These are phyloP conservation scores for Apiospora saccharicola DNA, from an alignment of 2,329 filamentous ascomycete genomes.

Conservation along the genomic window DNA sequence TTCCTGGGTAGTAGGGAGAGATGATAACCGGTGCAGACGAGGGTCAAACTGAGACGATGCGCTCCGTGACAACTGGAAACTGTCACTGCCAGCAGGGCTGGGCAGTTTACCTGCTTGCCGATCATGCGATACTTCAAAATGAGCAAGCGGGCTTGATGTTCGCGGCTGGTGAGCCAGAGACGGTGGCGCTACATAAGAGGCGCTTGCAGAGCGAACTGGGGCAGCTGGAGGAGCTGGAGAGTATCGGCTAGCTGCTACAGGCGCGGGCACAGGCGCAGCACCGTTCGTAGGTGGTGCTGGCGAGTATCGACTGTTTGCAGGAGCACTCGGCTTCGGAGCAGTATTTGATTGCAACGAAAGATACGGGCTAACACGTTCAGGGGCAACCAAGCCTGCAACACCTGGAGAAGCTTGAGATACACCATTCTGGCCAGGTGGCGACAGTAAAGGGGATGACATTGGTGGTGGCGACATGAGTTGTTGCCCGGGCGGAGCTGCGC, in stretches of 20 bases:
- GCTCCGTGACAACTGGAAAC: constrained; percentile 53
- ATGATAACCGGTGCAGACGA: constrained; percentile 61
- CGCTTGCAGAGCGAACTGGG: constrained; percentile 48
- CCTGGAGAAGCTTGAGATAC: constrained; percentile 32
- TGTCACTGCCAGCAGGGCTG: constrained; percentile 48
- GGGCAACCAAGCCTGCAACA: constrained; percentile 54
- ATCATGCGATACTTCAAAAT: constrained; percentile 63
- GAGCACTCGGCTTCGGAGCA: constrained; percentile 40
- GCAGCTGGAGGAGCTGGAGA: constrained; percentile 60
- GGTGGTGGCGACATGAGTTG: constrained; percentile 35
- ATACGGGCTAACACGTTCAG: constrained; percentile 62
- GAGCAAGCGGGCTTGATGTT: constrained; percentile 71
- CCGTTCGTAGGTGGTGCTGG: constrained; percentile 60
- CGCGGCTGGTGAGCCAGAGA: constrained; percentile 66
- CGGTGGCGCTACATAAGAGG: constrained; percentile 54
- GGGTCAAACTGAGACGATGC: constrained; percentile 63
- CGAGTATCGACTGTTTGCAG: constrained; percentile 63
- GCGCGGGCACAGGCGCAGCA: constrained; percentile 39
- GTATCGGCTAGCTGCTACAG: constrained; percentile 58
- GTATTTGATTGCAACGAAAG: constrained; percentile 52
- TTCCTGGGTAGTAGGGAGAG: constrained; percentile 67
- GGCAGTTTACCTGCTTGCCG: constrained; percentile 42
- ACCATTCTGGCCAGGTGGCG: constrained; percentile 30
- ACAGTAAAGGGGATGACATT: constrained; percentile 32
- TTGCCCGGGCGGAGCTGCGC: constrained; percentile 28